Evolutionary conservation across 2,329 filamentous ascomycete species (phyloP).

Genomic region (Ophiostoma triangulosporum): DNA sequence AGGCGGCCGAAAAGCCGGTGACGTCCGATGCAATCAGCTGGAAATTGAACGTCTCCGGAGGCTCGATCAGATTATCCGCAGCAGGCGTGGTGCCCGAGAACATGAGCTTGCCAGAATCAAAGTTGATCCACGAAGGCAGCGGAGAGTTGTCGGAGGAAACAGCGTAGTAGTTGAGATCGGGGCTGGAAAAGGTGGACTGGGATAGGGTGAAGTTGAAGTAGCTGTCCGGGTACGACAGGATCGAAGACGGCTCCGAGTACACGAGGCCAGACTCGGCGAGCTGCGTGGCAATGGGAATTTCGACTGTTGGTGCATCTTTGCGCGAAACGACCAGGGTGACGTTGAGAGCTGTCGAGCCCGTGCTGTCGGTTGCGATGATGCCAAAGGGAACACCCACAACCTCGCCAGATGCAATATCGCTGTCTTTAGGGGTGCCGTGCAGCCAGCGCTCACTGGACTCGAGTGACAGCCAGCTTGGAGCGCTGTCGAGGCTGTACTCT

Average conservation of each 20-base stretch:
- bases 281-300: slow-evolving; percentile 43
- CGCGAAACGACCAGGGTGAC: slow-evolving; percentile 59
- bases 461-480: slow-evolving; percentile 63
- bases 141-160: slow-evolving; percentile 66
- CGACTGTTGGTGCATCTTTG: slow-evolving; percentile 37
- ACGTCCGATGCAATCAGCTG: slow-evolving; percentile 67
- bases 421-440: slow-evolving; percentile 51
- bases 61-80: slow-evolving; percentile 46
- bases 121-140: slow-evolving; percentile 72
- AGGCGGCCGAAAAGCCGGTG: slow-evolving; percentile 57
- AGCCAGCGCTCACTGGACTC: slow-evolving; percentile 51
- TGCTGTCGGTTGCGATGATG: slow-evolving; percentile 55
- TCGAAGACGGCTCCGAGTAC: slow-evolving; percentile 44
- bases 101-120: slow-evolving; percentile 47
- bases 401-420: slow-evolving; percentile 29
- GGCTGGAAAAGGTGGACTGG: slow-evolving; percentile 47
- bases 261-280: slow-evolving; percentile 40
- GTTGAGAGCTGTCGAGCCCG: slow-evolving; percentile 48
- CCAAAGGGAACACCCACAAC: slow-evolving; percentile 48
- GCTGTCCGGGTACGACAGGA: slow-evolving; percentile 41
- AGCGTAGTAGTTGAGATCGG: slow-evolving; percentile 58
- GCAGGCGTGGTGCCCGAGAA: slow-evolving; percentile 62
- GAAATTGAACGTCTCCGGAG: slow-evolving; percentile 59
- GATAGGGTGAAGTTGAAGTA: slow-evolving; percentile 41
- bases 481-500: slow-evolving; percentile 50